phyloP scores from a whole-genome alignment of 1,284 basidiomycete genomes.

The Erythrobasidium hasegawianum region DNA sequence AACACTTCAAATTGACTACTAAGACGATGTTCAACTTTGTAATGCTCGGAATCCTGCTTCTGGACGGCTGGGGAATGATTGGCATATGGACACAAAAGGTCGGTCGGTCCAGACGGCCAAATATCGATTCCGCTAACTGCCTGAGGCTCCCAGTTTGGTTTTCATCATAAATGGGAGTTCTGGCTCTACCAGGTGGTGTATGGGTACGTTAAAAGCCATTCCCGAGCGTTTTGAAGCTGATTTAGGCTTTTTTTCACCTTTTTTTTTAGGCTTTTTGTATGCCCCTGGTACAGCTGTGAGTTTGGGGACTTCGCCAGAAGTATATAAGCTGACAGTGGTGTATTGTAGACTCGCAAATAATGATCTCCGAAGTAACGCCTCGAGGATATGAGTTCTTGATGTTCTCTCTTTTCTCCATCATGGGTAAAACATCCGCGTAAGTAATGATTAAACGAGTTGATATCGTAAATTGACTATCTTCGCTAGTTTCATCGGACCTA shows the following conservation, averaged over 20 bases:
- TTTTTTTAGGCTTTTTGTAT: slow-evolving; percentile 38
- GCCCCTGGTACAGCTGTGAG: slow-evolving; percentile 42
- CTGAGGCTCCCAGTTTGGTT: slow-evolving; percentile 37
- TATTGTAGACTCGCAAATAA: slow-evolving; percentile 39
- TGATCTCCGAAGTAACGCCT: slow-evolving; percentile 42
- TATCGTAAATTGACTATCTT: too few species aligned
- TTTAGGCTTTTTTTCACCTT: slow-evolving; percentile 7
- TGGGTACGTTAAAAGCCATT: slow-evolving; percentile 2
- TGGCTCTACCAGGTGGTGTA: slow-evolving; percentile 21
- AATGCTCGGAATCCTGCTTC: slow-evolving; percentile 43
- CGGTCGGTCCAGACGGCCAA: neutral
- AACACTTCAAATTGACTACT: slow-evolving; percentile 60
- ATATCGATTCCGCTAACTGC: too few species aligned
- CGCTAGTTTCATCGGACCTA: slow-evolving; percentile 41
- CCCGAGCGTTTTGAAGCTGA: slow-evolving; percentile 9
- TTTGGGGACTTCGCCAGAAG: neutral
- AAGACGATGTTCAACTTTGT: slow-evolving; percentile 41
- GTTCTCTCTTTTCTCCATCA: slow-evolving; percentile 43
- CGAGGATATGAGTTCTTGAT: slow-evolving; percentile 45
- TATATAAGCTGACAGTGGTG: neutral
- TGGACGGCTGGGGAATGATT: slow-evolving; percentile 45
- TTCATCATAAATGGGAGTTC: slow-evolving; percentile 30
- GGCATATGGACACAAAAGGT: slow-evolving; percentile 42
- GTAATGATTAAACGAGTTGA: slow-evolving; percentile 31
- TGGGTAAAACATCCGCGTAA: slow-evolving; percentile 41